Conservation (phyloP, 1,284 basidiomycete species). For the Schizophyllum commune region DNA sequence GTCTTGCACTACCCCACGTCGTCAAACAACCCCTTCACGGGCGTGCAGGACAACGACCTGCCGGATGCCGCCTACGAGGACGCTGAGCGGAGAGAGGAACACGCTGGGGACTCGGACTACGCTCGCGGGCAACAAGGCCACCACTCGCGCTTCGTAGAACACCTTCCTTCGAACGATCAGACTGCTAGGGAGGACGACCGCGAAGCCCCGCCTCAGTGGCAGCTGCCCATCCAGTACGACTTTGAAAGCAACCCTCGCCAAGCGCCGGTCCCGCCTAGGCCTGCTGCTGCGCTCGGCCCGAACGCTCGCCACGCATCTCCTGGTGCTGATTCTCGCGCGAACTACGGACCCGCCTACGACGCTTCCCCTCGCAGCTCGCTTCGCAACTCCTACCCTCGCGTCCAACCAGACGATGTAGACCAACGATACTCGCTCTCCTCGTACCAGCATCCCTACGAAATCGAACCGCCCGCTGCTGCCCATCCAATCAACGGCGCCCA, state of each 20-base stretch:
- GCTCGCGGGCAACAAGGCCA: not conserved
- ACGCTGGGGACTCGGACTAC: not conserved
- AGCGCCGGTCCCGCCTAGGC: not conserved
- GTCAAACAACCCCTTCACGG: not conserved
- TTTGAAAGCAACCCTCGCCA: not conserved
- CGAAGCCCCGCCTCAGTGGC: not conserved
- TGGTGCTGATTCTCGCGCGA: no score
- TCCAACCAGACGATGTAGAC: not conserved
- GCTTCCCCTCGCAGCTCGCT: conserved; percentile 22
- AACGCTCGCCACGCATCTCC: not conserved
- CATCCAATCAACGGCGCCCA: not conserved
- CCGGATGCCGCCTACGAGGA: not conserved
- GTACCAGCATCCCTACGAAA: conserved; percentile 52
- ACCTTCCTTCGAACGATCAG: not conserved
- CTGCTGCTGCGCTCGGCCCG: not conserved
- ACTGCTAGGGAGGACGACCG: not conserved
- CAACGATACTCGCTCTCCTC: conserved; percentile 42
- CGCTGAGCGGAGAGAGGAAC: not conserved
- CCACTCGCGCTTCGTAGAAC: not conserved
- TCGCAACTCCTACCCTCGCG: not conserved
- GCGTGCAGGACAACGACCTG: not conserved
- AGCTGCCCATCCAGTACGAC: not conserved
- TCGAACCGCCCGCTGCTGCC: conserved; percentile 32
- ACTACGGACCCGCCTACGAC: conserved; percentile 31
- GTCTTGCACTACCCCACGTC: not conserved